phyloP scores from a whole-genome alignment of 2,329 filamentous ascomycete species.

The Sarocladium strictum region DNA sequence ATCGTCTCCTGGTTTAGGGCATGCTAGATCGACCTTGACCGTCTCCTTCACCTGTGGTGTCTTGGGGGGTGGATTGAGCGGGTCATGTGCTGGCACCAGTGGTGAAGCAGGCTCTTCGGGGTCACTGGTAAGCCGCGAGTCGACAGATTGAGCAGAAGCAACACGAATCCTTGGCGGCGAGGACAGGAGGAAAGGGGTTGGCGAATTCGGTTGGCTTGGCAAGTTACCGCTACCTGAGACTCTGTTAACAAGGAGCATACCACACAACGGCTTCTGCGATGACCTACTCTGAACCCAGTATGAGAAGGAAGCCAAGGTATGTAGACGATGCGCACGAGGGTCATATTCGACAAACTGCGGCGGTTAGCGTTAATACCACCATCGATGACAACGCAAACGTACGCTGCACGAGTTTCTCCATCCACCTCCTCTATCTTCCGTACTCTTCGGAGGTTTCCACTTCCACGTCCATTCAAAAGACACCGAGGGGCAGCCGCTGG shows the following conservation, averaged over 20 bases:
- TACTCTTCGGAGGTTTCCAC: constrained; percentile 82
- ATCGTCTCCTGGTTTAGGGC: constrained; percentile 80
- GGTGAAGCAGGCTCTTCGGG: constrained; percentile 62
- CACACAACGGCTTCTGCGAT: not conserved
- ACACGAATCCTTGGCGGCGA: constrained; percentile 73
- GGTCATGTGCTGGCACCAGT: constrained; percentile 32
- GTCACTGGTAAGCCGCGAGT: constrained; percentile 71
- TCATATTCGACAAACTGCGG: constrained; percentile 91
- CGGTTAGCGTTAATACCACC: constrained; percentile 18
- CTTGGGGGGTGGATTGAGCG: constrained; percentile 20
- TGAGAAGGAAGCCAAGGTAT: constrained; percentile 85
- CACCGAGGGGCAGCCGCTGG: constrained; percentile 74
- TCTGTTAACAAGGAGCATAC: not conserved
- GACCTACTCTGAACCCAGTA: constrained; percentile 84
- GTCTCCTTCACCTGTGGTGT: constrained; percentile 33
- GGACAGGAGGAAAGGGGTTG: constrained; percentile 65
- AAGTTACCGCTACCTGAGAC: constrained; percentile 15
- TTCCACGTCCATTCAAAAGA: constrained; percentile 96
- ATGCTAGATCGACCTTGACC: constrained; percentile 82
- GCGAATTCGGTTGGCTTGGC: constrained; percentile 56
- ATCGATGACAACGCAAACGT: constrained; percentile 23
- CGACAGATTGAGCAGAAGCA: constrained; percentile 80
- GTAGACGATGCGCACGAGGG: constrained; percentile 79
- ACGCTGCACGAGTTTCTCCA: constrained; percentile 96
- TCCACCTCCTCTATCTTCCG: constrained; percentile 79